Conservation (phyloP, 306 rosid species). For the Pterocarpus macrocarpus region DNA sequence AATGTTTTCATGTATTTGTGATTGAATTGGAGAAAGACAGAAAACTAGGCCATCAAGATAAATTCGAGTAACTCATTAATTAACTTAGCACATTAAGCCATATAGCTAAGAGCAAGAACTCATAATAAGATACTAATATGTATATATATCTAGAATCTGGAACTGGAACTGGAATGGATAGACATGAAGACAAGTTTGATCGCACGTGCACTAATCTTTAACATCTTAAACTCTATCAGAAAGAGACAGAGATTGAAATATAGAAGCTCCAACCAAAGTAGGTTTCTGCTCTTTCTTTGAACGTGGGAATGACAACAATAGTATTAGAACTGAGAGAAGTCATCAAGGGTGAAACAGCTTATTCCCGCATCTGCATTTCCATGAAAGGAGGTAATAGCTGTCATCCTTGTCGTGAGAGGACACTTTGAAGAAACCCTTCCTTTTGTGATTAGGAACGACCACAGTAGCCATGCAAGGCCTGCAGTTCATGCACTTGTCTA, state of each 20-base stretch:
- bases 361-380: conserved; percentile 89
- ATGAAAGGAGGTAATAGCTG: conserved; percentile 79
- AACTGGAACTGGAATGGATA: not conserved
- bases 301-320: not conserved
- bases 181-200: not conserved
- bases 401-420: conserved; percentile 57
- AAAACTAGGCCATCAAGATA: not conserved
- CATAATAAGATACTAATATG: not conserved
- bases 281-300: not conserved
- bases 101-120: not conserved
- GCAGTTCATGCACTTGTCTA: conserved; percentile 79
- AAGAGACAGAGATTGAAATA: not conserved
- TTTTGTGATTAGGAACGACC: conserved; percentile 68
- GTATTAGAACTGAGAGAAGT: too few relatives aligned
- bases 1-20: not conserved
- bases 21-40: not conserved
- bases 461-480: conserved; percentile 83
- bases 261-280: not conserved
- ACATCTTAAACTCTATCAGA: not conserved
- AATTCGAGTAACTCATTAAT: not conserved
- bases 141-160: not conserved
- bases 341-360: conserved; percentile 75
- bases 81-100: not conserved
- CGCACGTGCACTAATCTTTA: not conserved
- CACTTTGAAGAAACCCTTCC: conserved; percentile 38